Evolutionary conservation across 2,329 filamentous ascomycete genomes (phyloP), one percentile per base, ranked within the genome.

Genomic region (Xylariomycetidae sp.): DNA sequence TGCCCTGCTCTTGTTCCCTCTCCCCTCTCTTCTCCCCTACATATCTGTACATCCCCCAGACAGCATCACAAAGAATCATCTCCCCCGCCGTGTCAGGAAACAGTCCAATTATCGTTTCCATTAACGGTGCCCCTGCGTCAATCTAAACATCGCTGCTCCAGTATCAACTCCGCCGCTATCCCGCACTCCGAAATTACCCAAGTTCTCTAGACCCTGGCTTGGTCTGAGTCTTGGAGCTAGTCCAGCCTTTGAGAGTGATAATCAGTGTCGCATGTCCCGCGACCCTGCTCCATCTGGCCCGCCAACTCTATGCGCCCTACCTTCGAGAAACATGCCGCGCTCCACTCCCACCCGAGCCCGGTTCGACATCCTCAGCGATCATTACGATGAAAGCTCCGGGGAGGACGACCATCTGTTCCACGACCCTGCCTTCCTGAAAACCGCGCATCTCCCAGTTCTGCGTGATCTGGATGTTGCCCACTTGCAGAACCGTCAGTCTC

Each of bases 391-490:
- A 25, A 43, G 34, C 33, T 46, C 39, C 17, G 29, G 31, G 31
- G 44, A 48, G 16, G 42, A 39, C 31, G 49, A 50, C 42, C 37
- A 35, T 33, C 28, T 37, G 28, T 10, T 31, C 38, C 32, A 36
- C 43, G 18, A 23, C 43, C 31, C 52, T 62, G n/a, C n/a, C n/a
- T n/a, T n/a, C n/a, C n/a, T n/a, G n/a, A n/a, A n/a, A n/a, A n/a
- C n/a, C n/a, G n/a, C n/a, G n/a, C n/a, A n/a, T n/a, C n/a, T n/a
- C n/a, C n/a, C n/a, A n/a, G n/a, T n/a, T n/a, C n/a, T n/a, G n/a
- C 37, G 46, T 30, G 49, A 56, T 17, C 39, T 59, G 16, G 44
- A 56, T 16, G 32, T 55, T 27, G 45, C 48, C 38, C 49, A 49
- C 15, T 42, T 51, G 10, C 52, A 57, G 32, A 58, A 58, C 29